Evolutionary conservation across 1,139 yeast genomes (phyloP).

Genomic region (Martiniozyma asiatica): DNA sequence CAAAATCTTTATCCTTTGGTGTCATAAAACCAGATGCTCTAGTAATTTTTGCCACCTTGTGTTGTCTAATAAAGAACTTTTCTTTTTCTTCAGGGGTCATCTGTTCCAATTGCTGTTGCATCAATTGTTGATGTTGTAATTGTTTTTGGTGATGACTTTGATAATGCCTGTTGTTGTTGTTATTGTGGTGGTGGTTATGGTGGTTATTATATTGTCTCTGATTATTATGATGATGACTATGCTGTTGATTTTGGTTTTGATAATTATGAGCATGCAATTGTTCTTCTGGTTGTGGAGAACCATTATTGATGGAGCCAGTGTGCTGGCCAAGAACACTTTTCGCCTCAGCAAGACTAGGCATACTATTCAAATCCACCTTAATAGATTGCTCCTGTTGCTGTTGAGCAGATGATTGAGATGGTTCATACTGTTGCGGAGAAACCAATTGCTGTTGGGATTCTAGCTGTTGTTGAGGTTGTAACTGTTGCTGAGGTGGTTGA

Average conservation of each 20-base stretch:
- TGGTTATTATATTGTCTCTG: conserved; percentile 10
- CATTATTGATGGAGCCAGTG: neutral
- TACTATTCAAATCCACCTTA: conserved; percentile 7
- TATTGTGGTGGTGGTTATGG: conserved; percentile 14
- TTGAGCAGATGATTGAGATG: conserved; percentile 2
- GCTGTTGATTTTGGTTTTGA: conserved; percentile 7
- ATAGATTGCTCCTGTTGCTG: conserved; percentile 3
- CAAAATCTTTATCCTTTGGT: conserved; percentile 91
- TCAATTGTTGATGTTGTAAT: conserved; percentile 15
- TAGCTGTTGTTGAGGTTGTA: conserved; percentile 21
- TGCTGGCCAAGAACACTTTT: conserved; percentile 1
- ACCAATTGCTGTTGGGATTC: conserved; percentile 22
- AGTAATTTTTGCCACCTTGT: conserved; percentile 67
- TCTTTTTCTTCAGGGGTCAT: conserved; percentile 41
- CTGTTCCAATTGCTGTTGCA: conserved; percentile 23
- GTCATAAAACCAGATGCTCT: conserved; percentile 91
- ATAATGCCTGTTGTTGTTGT: conserved; percentile 11
- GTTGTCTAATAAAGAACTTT: conserved; percentile 56
- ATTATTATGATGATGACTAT: conserved; percentile 7
- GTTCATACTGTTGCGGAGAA: conserved; percentile 10
- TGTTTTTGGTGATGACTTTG: conserved; percentile 13
- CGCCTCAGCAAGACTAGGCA: conserved; percentile 13
- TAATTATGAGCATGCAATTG: conserved; percentile 15
- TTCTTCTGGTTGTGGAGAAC: conserved; percentile 9
- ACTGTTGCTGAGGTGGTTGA: conserved; percentile 9